Evolutionary conservation across 31 red algal species (phyloP), one percentile per base, ranked within the genome.

Genomic region (Porphyra umbilicalis): DNA sequence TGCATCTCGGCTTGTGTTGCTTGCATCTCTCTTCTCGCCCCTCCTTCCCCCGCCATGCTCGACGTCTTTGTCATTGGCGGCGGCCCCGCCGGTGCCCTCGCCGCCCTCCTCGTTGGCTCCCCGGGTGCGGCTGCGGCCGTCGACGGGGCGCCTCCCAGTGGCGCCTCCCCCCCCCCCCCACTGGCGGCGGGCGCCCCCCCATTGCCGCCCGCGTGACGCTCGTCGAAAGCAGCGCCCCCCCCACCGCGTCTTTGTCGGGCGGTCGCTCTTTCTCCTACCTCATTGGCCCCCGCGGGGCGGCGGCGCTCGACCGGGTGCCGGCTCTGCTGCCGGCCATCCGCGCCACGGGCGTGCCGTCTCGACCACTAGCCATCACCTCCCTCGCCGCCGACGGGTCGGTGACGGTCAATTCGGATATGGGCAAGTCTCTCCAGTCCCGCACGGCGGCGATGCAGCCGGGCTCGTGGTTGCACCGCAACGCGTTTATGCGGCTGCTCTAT

Each of bases 11-110:
- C n/a, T n/a, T n/a, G n/a, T n/a, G n/a, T n/a, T n/a, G n/a, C n/a
- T n/a, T n/a, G 38, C 38, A 39, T n/a, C 57, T 7, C 14, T n/a
- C 57, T n/a, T n/a, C 30, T 29, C 20, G 25, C 25, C 14, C 30
- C 10, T 67, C 44, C 25, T 67, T 14, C 44, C 8, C 44, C 44
- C 57, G 57, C 25, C 57, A 71, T 71, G 57, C 57, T 71, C 3
- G 57, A 71, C 14, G 57, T 71, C 57, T 71, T 89, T 42, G 84
- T 89, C 34, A 82, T 89, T 25, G 87, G 87, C 32, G 87, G 87
- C 35, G 87, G 87, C 7, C 87, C 87, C 20, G 75, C 77, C 16
- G 87, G 87, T 30, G 75, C 77, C 25, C 81, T 89, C n/a, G 75
- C 87, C 46, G 87, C 87, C 30, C 39, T 67, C 25, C 57, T 89